A percentile compares a stretch with the other conserved stretches of the same genome.
Evolutionary conservation across 768 basidiomycete genomes (phyloP).

Genomic region (Boletus vermiculosoides): DNA sequence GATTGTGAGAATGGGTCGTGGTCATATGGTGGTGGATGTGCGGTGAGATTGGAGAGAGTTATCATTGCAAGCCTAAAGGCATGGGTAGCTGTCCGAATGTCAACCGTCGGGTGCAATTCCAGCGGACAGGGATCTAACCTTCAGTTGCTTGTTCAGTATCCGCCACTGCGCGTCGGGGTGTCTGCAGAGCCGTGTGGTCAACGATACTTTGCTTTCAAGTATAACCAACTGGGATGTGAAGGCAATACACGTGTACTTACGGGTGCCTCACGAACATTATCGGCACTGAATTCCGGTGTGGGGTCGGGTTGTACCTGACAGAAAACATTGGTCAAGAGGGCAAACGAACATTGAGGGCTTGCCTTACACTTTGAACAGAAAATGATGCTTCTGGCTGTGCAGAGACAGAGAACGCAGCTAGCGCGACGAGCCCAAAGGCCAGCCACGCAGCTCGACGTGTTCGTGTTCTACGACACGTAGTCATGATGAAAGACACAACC

Average conservation of each 20-base stretch:
- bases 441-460: slow-evolving; percentile 54
- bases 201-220: not conserved
- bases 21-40: slow-evolving; percentile 53
- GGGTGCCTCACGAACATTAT: slow-evolving; percentile 12
- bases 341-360: not conserved
- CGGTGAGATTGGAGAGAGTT: slow-evolving; percentile 64
- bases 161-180: slow-evolving; percentile 3
- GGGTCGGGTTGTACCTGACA: slow-evolving; percentile 17
- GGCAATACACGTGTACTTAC: slow-evolving; percentile 4
- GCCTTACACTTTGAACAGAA: slow-evolving; percentile 21
- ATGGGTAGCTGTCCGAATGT: slow-evolving; percentile 49
- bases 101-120: not conserved
- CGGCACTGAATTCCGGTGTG: slow-evolving; percentile 1
- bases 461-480: slow-evolving; percentile 18
- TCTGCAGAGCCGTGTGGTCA: slow-evolving; percentile 13
- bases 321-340: not conserved
- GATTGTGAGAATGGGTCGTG: slow-evolving; percentile 44
- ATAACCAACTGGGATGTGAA: not conserved
- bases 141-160: slow-evolving; percentile 49
- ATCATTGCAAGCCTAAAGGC: slow-evolving; percentile 75
- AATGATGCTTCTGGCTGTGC: slow-evolving; percentile 32
- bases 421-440: slow-evolving; percentile 56
- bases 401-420: slow-evolving; percentile 46
- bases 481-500: slow-evolving; percentile 13
- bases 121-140: slow-evolving; percentile 36